These are phyloP conservation scores for Fraxinus nigra DNA, from an alignment of 305 asterid genomes.

Conservation along the genomic window DNA sequence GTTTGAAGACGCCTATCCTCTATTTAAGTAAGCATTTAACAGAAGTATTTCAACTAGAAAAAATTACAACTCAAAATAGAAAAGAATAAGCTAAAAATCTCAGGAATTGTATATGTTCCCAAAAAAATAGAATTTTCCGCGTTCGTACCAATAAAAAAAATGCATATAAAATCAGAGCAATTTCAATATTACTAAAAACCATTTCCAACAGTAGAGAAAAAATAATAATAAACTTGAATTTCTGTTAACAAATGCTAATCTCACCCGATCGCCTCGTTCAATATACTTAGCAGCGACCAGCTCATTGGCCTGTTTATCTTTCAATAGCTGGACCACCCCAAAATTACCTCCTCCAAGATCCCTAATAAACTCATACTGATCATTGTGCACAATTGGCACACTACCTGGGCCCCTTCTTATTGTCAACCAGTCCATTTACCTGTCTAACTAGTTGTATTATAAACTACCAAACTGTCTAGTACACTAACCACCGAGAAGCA, in stretches of 20 bases:
- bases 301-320: constrained; percentile 47
- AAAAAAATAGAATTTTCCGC: background rate
- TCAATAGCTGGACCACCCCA: constrained; percentile 56
- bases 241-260: constrained; percentile 14
- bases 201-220: background rate
- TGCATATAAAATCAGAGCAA: constrained; percentile 14
- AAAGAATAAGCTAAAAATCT: constrained; percentile 2
- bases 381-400: constrained; percentile 56
- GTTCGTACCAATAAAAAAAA: background rate
- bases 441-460: background rate
- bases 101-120: background rate
- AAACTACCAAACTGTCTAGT: background rate
- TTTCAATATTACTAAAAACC: background rate
- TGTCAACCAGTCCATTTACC: constrained; percentile 38
- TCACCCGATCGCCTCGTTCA: constrained; percentile 50
- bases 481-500: constrained; percentile 5
- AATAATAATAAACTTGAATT: background rate
- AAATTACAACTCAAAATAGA: background rate
- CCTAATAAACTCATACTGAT: constrained; percentile 40
- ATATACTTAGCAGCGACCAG: constrained; percentile 60
- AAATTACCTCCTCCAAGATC: constrained; percentile 54
- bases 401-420: constrained; percentile 31
- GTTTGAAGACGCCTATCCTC: background rate
- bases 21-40: background rate
- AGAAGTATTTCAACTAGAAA: background rate